Evolutionary conservation across 2,329 filamentous ascomycete genomes (phyloP), one percentile per base, ranked within the genome.

Genomic region (Penicillium sclerotiorum): DNA sequence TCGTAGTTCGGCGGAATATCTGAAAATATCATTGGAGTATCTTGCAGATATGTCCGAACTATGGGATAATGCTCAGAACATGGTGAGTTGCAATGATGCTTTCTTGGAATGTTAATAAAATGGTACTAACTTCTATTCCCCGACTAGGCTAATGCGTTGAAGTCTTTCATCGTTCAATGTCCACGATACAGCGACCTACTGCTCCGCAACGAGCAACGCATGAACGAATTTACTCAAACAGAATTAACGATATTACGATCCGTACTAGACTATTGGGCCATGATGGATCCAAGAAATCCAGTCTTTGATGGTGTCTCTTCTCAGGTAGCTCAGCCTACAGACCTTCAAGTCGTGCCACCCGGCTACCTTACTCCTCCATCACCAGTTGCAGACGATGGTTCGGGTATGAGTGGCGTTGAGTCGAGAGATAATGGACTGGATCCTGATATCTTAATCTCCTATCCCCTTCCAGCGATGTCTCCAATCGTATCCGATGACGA

Each of bases 251-350:
- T 60, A 18, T 39, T 58, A 17, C 41, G 44, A 30, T 52, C 51
- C 5, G 45, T 58, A 0, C 18, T 60, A 23, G 57, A 60, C 37
- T 60, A 58, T 36, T 59, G 57, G 57, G 43, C 53, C 3, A 59
- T 59, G 57, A 59, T 59, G 57, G 57, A 59, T 38, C 52, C 57
- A 4, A 45, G 45, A 8, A 59, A 57, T 38, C 55, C 57, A 13
- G 52, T 56, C 6, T 53, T 55, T 20, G 50, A 52, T 7, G 15
- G 50, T 2, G 45, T 17, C 4, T 45, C 39, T 6, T 42, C 50
- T 2, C 45, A 46, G n/a, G 17, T 40, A 22, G 45, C 43, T 18
- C 39, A 39, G 15, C 41, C 44, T 18, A 28, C 49, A 17, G 41
- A 55, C 25, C 22, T 37, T 3, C 33, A 23, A 25, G 45, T 41